Evolutionary conservation across 2,329 filamentous ascomycete species (phyloP), one percentile per base, ranked within the genome.

Genomic region (Nakataea oryzae): DNA sequence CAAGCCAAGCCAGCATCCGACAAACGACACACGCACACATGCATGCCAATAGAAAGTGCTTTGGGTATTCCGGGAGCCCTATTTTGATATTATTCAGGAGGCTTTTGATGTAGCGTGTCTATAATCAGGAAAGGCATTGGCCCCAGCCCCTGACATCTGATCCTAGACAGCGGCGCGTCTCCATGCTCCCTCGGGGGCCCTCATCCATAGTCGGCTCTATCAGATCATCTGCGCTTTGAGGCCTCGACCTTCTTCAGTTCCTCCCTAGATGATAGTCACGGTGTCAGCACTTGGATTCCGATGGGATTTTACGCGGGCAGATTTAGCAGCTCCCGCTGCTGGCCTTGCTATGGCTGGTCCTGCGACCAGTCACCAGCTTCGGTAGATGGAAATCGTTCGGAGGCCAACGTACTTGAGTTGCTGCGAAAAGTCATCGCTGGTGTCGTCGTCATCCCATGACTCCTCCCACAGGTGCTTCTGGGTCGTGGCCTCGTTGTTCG

Each of bases 391-490:
- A 17, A 47, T 47, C 14, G 34, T 47, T 41, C 34, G 34, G 34
- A 3, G 3, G 13, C 28, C 30, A 61, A 81, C 88, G 68, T 76
- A 96, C 93, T 91, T 96, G 72, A 99, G 79, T 80, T 97, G 93
- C 71, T 90, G 85, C 14, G 92, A 95, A 75, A 99, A 99, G 72
- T 99, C 95, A 73, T 99, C 95, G 70, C 84, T 95, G 67, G 91
- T 95, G 77, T 97, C 95, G 74, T 97, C 93, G 72, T 99, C 95
- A 73, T 99, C 95, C 95, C 95, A 99, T 81, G 92, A 97, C 82
- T 99, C 95, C 77, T 99, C 95, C 95, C 95, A 99, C 62, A 99
- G 81, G 78, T 97, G 93, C 66, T 80, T 81, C 58, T 60, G 58
- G 64, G 87, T 85, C 71, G 87, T 87, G 69, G 79, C 85, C 64